A percentile compares a stretch with the other conserved stretches of the same genome.
phyloP scores from a whole-genome alignment of 768 basidiomycete genomes.

The Russula compacta region DNA sequence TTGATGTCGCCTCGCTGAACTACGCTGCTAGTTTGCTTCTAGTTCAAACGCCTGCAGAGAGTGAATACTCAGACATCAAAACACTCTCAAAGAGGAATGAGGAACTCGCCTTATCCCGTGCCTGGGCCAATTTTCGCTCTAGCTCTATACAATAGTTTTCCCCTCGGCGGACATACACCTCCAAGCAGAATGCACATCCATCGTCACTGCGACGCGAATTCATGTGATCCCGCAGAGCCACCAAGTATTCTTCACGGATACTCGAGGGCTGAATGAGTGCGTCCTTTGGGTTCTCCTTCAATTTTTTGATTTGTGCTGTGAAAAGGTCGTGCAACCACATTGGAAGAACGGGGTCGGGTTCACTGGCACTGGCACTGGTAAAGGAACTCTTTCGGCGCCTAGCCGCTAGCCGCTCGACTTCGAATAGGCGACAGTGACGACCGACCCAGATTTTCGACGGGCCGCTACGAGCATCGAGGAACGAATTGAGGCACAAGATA shows the following conservation, averaged over 20 bases:
- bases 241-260: neutral
- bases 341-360: neutral
- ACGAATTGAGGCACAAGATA: neutral
- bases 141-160: neutral
- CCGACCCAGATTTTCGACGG: constrained; percentile 3
- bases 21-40: too few species aligned
- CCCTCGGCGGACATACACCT: neutral
- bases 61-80: too few species aligned
- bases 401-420: too few species aligned
- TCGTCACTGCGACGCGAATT: neutral
- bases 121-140: neutral
- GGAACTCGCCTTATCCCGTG: neutral
- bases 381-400: too few species aligned
- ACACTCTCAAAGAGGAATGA: neutral
- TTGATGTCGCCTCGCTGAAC: too few species aligned
- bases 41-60: too few species aligned
- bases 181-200: neutral
- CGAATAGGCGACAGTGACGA: neutral
- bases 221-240: neutral
- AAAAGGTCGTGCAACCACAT: neutral
- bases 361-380: neutral
- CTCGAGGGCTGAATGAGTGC: neutral
- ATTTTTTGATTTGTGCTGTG: neutral
- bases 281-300: neutral
- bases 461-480: neutral